Percentiles rank a stretch among this genome's conserved stretches.
phyloP scores from a whole-genome alignment of 257 asterid genomes.

The Fraxinus americana region DNA sequence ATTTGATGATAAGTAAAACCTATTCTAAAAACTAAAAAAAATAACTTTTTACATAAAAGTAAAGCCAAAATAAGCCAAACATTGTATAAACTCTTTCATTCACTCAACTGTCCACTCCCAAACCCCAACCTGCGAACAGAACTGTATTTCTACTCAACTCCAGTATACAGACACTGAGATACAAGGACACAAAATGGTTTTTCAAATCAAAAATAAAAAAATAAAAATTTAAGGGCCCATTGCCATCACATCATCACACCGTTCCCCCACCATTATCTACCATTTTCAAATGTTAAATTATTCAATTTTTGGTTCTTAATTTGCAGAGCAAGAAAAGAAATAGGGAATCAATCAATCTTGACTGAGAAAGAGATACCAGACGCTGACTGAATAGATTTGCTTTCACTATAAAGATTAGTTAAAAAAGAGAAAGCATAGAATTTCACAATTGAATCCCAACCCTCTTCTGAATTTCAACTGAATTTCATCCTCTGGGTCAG shows the following conservation, averaged over 20 bases:
- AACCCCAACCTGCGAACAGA: too few relatives aligned
- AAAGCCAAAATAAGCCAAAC: too few relatives aligned
- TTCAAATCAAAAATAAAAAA: background rate
- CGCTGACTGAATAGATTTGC: constrained; percentile 27
- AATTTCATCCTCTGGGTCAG: constrained; percentile 15
- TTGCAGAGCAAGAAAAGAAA: background rate
- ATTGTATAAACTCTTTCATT: too few relatives aligned
- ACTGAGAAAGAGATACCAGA: constrained; percentile 1
- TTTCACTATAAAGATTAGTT: background rate
- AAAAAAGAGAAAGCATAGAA: background rate
- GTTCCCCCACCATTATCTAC: constrained; percentile 30
- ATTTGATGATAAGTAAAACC: too few relatives aligned
- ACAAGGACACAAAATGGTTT: too few relatives aligned
- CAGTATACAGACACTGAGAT: too few relatives aligned
- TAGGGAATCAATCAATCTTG: constrained; percentile 11
- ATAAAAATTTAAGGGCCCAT: background rate
- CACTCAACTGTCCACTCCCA: too few relatives aligned
- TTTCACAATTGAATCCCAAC: too few relatives aligned
- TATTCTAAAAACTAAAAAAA: too few relatives aligned
- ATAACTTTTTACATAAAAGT: too few relatives aligned
- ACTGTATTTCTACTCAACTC: too few relatives aligned
- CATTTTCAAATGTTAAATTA: constrained; percentile 16
- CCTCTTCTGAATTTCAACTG: constrained; percentile 4
- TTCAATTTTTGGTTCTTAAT: constrained; percentile 7
- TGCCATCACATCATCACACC: constrained; percentile 24